phyloP scores from a whole-genome alignment of 106 monocot species.

The Gastrodia elata region DNA sequence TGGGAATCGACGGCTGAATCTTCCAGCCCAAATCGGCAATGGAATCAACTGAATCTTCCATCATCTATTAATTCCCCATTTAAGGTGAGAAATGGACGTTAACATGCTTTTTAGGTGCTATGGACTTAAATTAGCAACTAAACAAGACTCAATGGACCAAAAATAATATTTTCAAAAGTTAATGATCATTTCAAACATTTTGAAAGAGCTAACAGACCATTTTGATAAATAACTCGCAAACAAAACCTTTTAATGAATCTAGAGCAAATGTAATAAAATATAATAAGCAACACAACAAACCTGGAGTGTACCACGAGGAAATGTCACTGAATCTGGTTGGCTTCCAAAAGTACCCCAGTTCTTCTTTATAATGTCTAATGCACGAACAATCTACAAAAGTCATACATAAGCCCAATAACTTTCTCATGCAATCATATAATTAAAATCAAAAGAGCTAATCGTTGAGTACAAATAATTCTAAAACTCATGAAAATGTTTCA shows the following conservation, averaged over 20 bases:
- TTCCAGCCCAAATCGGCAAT: too few species aligned
- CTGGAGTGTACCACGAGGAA: constrained; percentile 98
- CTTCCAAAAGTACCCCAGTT: constrained; percentile 49
- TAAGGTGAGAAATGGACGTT: too few species aligned
- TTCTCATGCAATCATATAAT: not conserved
- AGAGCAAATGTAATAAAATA: not conserved
- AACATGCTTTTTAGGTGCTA: too few species aligned
- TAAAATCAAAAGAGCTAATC: not conserved
- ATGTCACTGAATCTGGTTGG: constrained; percentile 35
- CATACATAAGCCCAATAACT: not conserved
- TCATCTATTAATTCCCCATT: too few species aligned
- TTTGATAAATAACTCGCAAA: too few species aligned
- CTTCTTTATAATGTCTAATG: constrained; percentile 58
- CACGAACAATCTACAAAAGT: constrained; percentile 72
- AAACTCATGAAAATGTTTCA: not conserved
- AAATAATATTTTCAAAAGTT: too few species aligned
- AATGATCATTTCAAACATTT: too few species aligned
- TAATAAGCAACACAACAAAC: constrained; percentile 32
- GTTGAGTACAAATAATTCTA: not conserved
- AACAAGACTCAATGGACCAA: too few species aligned
- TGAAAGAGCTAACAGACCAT: too few species aligned
- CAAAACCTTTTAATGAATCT: not conserved
- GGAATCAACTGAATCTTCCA: too few species aligned
- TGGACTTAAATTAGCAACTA: too few species aligned
- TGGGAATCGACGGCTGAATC: too few species aligned